phyloP scores from a whole-genome alignment of 2,329 filamentous ascomycete genomes.

The Alternaria triticimaculans region DNA sequence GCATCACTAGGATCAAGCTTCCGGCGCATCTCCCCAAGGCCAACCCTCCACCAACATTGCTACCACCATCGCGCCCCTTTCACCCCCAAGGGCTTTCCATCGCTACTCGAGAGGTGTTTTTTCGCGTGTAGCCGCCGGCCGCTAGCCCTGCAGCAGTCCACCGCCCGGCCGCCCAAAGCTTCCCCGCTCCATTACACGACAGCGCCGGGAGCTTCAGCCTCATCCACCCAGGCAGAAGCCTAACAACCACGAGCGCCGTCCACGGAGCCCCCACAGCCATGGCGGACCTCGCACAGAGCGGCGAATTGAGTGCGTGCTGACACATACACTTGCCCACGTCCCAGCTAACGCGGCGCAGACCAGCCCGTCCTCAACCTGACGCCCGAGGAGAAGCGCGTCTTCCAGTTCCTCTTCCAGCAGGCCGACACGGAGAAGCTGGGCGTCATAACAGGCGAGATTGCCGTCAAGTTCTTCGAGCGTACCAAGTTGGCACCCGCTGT shows the following conservation, averaged over 20 bases:
- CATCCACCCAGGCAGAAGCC: conserved; percentile 31
- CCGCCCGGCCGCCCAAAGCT: conserved; percentile 28
- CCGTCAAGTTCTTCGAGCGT: conserved; percentile 97
- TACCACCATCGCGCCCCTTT: conserved; percentile 9
- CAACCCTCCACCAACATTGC: conserved; percentile 14
- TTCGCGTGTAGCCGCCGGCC: conserved; percentile 9
- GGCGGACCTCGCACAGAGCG: conserved; percentile 44
- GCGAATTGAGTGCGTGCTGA: conserved; percentile 43
- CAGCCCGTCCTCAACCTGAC: conserved; percentile 79
- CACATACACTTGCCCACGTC: conserved; percentile 3
- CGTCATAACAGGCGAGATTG: conserved; percentile 93
- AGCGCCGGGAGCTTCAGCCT: conserved; percentile 41
- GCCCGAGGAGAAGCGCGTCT: conserved; percentile 90
- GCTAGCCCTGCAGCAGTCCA: conserved; percentile 34
- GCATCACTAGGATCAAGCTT: conserved; percentile 22
- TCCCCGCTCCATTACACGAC: conserved; percentile 39
- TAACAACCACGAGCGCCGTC: conserved; percentile 26
- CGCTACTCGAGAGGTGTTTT: conserved; percentile 3
- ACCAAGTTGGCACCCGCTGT: conserved; percentile 85
- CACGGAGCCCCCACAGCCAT: conserved; percentile 36
- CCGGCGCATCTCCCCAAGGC: conserved; percentile 19
- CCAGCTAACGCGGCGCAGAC: conserved; percentile 34
- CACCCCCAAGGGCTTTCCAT: conserved; percentile 10
- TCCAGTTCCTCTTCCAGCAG: conserved; percentile 89
- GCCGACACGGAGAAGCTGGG: conserved; percentile 91